Evolutionary conservation across 2,329 filamentous ascomycete genomes (phyloP).

Genomic region (Clathrospora elynae): DNA sequence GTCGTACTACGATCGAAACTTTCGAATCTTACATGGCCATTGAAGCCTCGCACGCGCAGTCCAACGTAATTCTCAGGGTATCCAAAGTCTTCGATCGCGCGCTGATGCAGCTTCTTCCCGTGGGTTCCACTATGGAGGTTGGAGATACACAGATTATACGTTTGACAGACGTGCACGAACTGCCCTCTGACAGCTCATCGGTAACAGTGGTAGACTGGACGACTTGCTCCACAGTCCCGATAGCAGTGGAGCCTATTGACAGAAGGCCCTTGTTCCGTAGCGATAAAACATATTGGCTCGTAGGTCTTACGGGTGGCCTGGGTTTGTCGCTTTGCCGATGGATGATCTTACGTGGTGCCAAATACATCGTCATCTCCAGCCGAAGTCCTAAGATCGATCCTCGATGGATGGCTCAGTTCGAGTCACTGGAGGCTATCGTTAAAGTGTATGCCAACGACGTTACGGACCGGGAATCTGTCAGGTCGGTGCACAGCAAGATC

Average conservation of each 20-base stretch:
- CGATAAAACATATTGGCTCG: constrained; percentile 27
- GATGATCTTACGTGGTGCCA: constrained; percentile 26
- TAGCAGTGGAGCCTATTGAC: not conserved
- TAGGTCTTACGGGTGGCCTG: constrained; percentile 31
- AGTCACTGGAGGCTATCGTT: no score
- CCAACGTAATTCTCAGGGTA: no score
- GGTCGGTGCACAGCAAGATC: not conserved
- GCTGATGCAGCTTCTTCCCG: no score
- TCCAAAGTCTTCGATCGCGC: no score
- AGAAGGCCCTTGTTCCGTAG: constrained; percentile 1
- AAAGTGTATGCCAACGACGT: constrained; percentile 6
- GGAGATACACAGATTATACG: no score
- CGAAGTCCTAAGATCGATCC: constrained; percentile 27
- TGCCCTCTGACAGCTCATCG: no score
- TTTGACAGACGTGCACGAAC: no score
- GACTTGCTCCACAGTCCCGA: not conserved
- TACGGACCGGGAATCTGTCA: constrained; percentile 5
- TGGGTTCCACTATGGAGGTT: no score
- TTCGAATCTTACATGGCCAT: no score
- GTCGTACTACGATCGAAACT: no score
- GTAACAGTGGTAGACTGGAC: not conserved
- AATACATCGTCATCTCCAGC: constrained; percentile 18
- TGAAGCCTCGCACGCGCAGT: no score
- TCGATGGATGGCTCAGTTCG: constrained; percentile 13
- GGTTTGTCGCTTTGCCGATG: constrained; percentile 20